Base-by-base conservation (phyloP, 441 rosid genomes). In the Manihot esculenta region DNA sequence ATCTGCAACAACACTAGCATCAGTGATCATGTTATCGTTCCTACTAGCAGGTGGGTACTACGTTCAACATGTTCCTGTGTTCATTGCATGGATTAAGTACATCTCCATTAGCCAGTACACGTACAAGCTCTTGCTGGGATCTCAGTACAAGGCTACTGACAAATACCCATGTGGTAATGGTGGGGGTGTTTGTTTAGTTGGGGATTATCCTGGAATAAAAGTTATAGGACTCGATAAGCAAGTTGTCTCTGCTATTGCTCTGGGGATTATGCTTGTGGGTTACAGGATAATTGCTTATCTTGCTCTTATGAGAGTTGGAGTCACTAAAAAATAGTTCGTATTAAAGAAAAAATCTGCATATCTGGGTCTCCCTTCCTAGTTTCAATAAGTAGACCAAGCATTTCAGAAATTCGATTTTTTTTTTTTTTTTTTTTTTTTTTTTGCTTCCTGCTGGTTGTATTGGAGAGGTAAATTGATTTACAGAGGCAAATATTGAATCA, bases 31-130 rank as follows among this genome's bases (percentile, higher is more conserved):
- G 83, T 75, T 85, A 44, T 0, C 73, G 0, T 87, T 79, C 65
- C 69, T 76, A 7, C 79, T 89, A 0, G 75, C 87, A 0, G 79
- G 88, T 41, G 89, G 89, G 17, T 87, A 53, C 72, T 79, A 79
- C 20, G 82, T 89, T 13, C 85, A 83, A 42, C 81, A 82, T 66
- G 86, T 85, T 15, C 90, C 89, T 0, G 2, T 42, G 10, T 84
- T 89, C 72, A 80, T 83, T 42, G 53, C 72, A 10, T 83, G 89
- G 89, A 69, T 89, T 45, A 79, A 79, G 77, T 79, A 80, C 71
- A 1, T 83, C 3, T 84, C 87, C 0, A 35, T 78, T 0, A 77
- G 79, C 56, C 72, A 83, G 62, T 76, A 85, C 70, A 50, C 82
- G 0, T 85, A 76, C 77, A 82, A 80, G 72, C 82, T 87, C 20